Percentiles rank a stretch among this genome's conserved stretches.
Conservation (phyloP, 176 grass and related monocot genomes). For the Olyra latifolia region DNA sequence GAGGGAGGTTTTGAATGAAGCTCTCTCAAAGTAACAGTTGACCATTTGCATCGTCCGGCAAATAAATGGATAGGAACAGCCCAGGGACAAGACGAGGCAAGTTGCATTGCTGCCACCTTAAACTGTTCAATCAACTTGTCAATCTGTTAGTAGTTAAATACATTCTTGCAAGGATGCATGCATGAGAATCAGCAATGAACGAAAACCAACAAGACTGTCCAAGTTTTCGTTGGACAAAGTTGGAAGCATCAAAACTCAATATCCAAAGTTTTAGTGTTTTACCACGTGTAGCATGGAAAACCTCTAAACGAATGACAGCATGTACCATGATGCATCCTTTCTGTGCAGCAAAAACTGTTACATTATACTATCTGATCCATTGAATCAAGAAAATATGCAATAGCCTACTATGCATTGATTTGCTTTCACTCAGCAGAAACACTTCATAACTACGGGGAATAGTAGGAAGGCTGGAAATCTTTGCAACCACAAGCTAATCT, state of each 20-base stretch:
- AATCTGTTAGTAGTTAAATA: constrained; percentile 29
- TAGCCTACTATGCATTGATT: neutral
- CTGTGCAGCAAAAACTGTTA: neutral
- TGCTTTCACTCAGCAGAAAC: neutral
- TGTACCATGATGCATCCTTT: neutral
- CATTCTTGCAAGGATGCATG: constrained; percentile 30
- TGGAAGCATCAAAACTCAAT: neutral
- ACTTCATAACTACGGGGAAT: neutral
- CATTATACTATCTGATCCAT: neutral
- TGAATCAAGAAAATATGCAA: neutral
- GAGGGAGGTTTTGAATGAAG: neutral
- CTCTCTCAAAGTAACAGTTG: neutral
- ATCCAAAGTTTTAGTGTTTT: constrained; percentile 14
- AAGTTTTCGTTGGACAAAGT: neutral
- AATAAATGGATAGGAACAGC: constrained; percentile 18
- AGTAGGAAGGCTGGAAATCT: constrained; percentile 5
- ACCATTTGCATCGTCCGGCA: neutral
- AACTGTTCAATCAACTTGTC: neutral
- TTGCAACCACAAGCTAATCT: neutral
- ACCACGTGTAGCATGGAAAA: neutral
- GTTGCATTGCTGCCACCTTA: constrained; percentile 1
- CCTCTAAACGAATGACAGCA: constrained; percentile 5
- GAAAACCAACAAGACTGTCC: constrained; percentile 17
- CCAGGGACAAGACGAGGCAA: constrained; percentile 26
- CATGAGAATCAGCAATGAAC: constrained; percentile 34